A percentile compares a stretch with the other conserved stretches of the same genome.
These are phyloP conservation scores for Colletotrichum incanum DNA, from an alignment of 2,329 filamentous ascomycete genomes.

Conservation along the genomic window DNA sequence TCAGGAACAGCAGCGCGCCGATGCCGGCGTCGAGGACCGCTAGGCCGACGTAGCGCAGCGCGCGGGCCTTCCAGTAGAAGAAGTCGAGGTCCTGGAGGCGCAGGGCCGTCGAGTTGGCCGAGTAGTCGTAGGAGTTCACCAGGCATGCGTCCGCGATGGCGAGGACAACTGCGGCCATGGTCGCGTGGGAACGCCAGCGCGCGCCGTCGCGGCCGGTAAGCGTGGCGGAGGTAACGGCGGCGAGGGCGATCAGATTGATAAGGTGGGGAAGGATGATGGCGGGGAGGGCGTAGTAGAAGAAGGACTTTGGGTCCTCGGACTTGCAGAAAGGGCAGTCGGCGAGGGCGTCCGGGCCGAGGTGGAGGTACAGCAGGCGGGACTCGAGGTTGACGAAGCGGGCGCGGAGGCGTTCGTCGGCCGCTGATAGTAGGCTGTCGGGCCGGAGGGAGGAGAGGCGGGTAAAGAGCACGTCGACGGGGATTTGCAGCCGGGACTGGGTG, in stretches of 20 bases:
- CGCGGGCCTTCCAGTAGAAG: conserved; percentile 79
- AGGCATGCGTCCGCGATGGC: conserved; percentile 77
- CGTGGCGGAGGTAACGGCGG: conserved; percentile 79
- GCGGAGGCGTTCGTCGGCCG: conserved; percentile 76
- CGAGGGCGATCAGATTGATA: conserved; percentile 80
- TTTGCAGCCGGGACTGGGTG: conserved; percentile 87
- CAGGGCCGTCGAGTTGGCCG: conserved; percentile 74
- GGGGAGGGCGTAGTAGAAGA: conserved; percentile 86
- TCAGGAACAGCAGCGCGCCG: conserved; percentile 79
- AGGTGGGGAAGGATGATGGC: conserved; percentile 84
- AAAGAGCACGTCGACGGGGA: conserved; percentile 88
- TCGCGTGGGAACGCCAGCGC: conserved; percentile 80
- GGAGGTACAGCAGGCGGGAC: conserved; percentile 85
- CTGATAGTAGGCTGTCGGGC: conserved; percentile 63
- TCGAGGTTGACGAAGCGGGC: conserved; percentile 79
- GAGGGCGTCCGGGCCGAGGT: conserved; percentile 83
- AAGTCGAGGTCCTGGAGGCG: conserved; percentile 76
- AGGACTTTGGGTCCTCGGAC: conserved; percentile 77
- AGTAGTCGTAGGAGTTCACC: conserved; percentile 76
- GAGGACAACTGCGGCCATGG: conserved; percentile 72
- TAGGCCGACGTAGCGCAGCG: conserved; percentile 75
- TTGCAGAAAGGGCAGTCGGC: conserved; percentile 87
- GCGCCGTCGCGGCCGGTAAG: conserved; percentile 75
- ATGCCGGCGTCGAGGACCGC: conserved; percentile 75
- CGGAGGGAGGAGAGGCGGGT: conserved; percentile 77